Percentiles rank a stretch among this genome's conserved stretches.
phyloP scores from a whole-genome alignment of 2,329 filamentous ascomycete genomes.

The Rhynchosporium secalis region DNA sequence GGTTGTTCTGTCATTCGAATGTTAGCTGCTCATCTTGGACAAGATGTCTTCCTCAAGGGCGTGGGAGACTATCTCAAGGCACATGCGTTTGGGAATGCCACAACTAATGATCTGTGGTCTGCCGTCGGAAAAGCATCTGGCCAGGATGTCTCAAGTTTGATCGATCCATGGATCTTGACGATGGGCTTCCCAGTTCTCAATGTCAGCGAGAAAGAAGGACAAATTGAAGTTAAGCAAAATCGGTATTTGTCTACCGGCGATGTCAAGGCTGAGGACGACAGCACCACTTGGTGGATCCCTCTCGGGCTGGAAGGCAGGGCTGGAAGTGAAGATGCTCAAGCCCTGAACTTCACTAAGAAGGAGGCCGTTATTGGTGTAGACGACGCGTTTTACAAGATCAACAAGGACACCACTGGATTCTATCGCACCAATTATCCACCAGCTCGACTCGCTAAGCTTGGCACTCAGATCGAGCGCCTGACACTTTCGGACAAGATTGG shows the following conservation, averaged over 20 bases:
- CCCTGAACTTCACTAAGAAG: conserved; percentile 71
- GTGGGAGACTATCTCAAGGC: conserved; percentile 87
- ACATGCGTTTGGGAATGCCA: conserved; percentile 87
- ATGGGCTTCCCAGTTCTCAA: conserved; percentile 93
- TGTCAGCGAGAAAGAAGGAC: conserved; percentile 77
- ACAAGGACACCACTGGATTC: conserved; percentile 74
- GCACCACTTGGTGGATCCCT: conserved; percentile 94
- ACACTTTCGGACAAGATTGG: conserved; percentile 89
- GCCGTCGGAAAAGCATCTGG: conserved; percentile 86
- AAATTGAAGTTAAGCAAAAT: conserved; percentile 80
- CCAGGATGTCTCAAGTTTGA: conserved; percentile 80
- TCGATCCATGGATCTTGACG: conserved; percentile 93
- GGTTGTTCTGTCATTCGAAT: conserved; percentile 93
- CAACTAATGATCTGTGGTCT: conserved; percentile 87
- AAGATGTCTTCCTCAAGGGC: conserved; percentile 85
- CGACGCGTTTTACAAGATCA: conserved; percentile 88
- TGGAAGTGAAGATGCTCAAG: conserved; percentile 60
- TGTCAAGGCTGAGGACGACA: conserved; percentile 85
- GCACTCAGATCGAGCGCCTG: conserved; percentile 72
- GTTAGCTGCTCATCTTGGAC: conserved; percentile 86
- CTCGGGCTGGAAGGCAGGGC: conserved; percentile 78
- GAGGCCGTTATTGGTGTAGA: conserved; percentile 75
- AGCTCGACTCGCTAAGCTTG: conserved; percentile 77
- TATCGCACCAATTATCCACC: conserved; percentile 93
- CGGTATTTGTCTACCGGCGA: conserved; percentile 92